Evolutionary conservation across 2,329 filamentous ascomycete species (phyloP), one percentile per base, ranked within the genome.

Genomic region (Cordyceps javanica): DNA sequence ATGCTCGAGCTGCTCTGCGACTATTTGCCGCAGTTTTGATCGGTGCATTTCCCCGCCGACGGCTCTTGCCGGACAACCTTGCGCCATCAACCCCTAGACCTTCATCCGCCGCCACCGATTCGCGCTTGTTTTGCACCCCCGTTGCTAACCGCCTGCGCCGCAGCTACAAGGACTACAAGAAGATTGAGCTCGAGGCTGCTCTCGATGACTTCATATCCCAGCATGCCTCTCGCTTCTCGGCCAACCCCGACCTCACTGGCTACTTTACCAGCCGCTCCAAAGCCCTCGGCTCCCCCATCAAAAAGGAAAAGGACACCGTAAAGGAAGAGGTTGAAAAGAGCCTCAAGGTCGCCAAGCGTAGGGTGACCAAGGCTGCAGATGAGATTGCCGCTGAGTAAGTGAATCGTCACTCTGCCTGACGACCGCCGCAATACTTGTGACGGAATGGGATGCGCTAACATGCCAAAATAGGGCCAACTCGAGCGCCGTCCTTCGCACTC

Each of bases 221-320:
- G 61, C 88, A 96, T 75, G 78, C 82, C 64, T 76, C 82, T 62
- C 79, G 78, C 60, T 87, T 89, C 68, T 77, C 81, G 54, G 76
- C 77, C 59, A 83, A 91, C 63, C 74, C 85, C 56, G 69, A 73
- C 44, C 82, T 96, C 69, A 75, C 81, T 60, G 85, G 88, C 60
- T 97, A 91, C 80, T 97, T 90, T 77, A 83, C 81, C 69, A 82
- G 77, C 66, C 86, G 87, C 70, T 77, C 80, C 64, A 80, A 81
- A 65, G 75, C 78, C 51, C 73, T 77, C 55, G 76, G 78, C 34
- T 88, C 86, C 21, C 86, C 86, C 38, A 73, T 87, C 45, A 87
- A 86, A 77, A 77, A 72, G 64, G 80, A 80, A 71, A 73, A 69
- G 57, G 71, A 76, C 67, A 46, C 68, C 64, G 61, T 64, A 61